These are phyloP conservation scores for Hermanozyma aechmeae DNA, from an alignment of 805 yeast genomes.

Conservation along the genomic window DNA sequence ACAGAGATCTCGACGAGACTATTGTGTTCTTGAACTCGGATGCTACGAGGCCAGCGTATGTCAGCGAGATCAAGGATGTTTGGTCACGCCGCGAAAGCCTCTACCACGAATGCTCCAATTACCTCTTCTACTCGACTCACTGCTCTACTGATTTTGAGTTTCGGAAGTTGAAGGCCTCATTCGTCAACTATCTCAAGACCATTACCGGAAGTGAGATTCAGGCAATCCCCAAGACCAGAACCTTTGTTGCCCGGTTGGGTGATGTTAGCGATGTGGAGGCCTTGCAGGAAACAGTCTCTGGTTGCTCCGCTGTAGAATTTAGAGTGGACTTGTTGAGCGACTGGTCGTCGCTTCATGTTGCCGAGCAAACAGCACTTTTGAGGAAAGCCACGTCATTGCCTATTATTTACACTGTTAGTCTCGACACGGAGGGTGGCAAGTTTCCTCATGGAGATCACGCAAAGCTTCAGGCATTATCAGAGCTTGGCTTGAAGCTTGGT, in stretches of 20 bases:
- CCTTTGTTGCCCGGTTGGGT: slow-evolving; percentile 68
- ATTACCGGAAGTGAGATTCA: slow-evolving; percentile 47
- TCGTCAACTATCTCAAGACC: slow-evolving; percentile 46
- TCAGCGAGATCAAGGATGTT: slow-evolving; percentile 69
- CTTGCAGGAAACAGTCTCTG: slow-evolving; percentile 49
- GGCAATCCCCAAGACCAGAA: slow-evolving; percentile 36
- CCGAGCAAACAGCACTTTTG: slow-evolving; percentile 62
- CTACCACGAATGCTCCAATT: slow-evolving; percentile 76
- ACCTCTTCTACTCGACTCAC: slow-evolving; percentile 67
- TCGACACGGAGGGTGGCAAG: slow-evolving; percentile 71
- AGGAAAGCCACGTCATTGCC: slow-evolving; percentile 63
- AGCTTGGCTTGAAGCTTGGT: slow-evolving; percentile 65
- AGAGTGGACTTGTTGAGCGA: slow-evolving; percentile 64
- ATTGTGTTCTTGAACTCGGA: slow-evolving; percentile 67
- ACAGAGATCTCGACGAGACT: slow-evolving; percentile 77
- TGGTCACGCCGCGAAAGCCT: slow-evolving; percentile 76
- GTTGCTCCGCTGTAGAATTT: slow-evolving; percentile 76
- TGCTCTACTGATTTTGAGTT: slow-evolving; percentile 50
- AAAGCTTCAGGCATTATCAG: slow-evolving; percentile 40
- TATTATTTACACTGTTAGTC: slow-evolving; percentile 72
- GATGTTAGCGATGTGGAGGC: slow-evolving; percentile 40
- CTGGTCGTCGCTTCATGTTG: slow-evolving; percentile 46
- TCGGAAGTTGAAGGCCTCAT: slow-evolving; percentile 45
- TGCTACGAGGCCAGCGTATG: slow-evolving; percentile 80
- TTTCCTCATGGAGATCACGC: slow-evolving; percentile 54